Evolutionary conservation across 2,329 filamentous ascomycete species (phyloP).

Genomic region (Diplocarpon mali): DNA sequence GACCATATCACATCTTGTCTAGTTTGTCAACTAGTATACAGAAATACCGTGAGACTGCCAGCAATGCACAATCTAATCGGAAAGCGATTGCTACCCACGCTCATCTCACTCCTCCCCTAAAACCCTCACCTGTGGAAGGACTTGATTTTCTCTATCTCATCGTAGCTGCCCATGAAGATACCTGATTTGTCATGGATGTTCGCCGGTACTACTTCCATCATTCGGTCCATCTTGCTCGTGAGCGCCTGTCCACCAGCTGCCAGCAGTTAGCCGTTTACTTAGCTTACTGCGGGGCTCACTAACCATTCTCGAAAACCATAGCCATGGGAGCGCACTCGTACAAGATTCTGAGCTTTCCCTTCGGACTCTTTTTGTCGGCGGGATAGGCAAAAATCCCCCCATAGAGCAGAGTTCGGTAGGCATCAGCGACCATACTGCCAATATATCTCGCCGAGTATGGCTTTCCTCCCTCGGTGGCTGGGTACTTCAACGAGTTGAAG

Average conservation of each 20-base stretch:
- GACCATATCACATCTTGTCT: no score
- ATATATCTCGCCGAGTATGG: conserved; percentile 95
- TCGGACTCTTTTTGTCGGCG: conserved; percentile 94
- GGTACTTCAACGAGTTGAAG: conserved; percentile 80
- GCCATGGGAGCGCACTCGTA: conserved; percentile 99
- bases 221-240: conserved; percentile 80
- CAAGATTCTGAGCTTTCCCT: conserved; percentile 92
- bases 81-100: no score
- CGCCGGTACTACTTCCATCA: conserved; percentile 82
- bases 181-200: conserved; percentile 92
- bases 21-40: no score
- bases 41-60: no score
- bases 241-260: conserved; percentile 84
- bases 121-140: conserved; percentile 32
- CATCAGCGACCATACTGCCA: conserved; percentile 95
- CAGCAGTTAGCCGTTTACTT: conserved; percentile 3
- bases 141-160: conserved; percentile 90
- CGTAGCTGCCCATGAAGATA: conserved; percentile 90
- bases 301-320: conserved; percentile 96
- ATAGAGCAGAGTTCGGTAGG: conserved; percentile 89
- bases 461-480: conserved; percentile 58
- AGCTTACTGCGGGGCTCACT: conserved; percentile 27
- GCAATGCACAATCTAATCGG: no score
- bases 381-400: conserved; percentile 97
- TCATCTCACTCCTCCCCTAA: neutral